Evolutionary conservation across 2,329 filamentous ascomycete species (phyloP), one percentile per base, ranked within the genome.

Genomic region (Arthrinium phaeospermum): DNA sequence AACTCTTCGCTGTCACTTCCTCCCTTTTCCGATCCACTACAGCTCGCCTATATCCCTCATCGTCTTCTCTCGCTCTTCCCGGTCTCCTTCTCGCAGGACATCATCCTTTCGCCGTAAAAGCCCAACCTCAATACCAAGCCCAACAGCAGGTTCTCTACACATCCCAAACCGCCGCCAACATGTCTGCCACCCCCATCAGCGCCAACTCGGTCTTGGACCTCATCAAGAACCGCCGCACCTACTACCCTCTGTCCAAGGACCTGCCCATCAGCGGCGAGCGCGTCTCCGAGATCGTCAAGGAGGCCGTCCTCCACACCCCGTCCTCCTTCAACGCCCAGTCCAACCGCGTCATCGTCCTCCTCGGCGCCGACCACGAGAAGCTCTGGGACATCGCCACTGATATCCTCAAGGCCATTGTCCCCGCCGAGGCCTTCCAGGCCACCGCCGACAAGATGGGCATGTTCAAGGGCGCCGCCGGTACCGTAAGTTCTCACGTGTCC

Each of bases 241-340:
- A 88, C 86, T 94, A 95, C 85, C 82, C 86, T 70, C 89, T 94
- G 72, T 88, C 86, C 86, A 92, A 92, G 84, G 83, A 89, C 74
- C 86, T 92, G 37, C 79, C 90, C 79, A 85, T 92, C 81, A 81
- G 86, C 77, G 86, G 87, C 76, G 82, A 84, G 71, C 86, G 88
- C 78, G 86, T 95, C 82, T 84, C 89, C 78, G 89, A 93, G 78
- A 89, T 95, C 79, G 88, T 91, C 81, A 84, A 87, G 81, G 82
- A 90, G 76, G 86, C 90, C 71, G 86, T 96, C 76, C 85, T 90
- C 73, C 87, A 94, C 81, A 87, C 92, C 1, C 95, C 95, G 57
- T 92, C 90, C 70, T 91, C 92, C 75, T 98, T 98, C 91, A 98
- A 98, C 90, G 93, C 91, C 57, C 95, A 98, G 86, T 91, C 91